Conservation (phyloP, 176 grass and related monocot species). For the Pontederia crassipes region DNA sequence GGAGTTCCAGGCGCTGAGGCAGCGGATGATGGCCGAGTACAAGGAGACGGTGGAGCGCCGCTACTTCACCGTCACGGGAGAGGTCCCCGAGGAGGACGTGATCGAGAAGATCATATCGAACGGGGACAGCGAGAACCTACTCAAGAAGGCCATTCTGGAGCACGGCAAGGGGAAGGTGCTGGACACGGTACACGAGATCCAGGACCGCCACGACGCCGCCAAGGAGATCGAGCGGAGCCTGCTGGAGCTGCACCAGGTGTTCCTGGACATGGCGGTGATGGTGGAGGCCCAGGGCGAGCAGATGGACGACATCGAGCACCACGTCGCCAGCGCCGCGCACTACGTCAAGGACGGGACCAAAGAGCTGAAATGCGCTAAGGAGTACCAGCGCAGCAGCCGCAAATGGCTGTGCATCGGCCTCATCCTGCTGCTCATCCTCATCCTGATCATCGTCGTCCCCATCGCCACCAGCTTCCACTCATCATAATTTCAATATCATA, state of each 20-base stretch:
- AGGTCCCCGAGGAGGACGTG: slow-evolving; percentile 75
- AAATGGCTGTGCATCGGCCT: slow-evolving; percentile 76
- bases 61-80: slow-evolving; percentile 14
- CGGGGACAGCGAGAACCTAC: slow-evolving; percentile 66
- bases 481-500: slow-evolving; percentile 12
- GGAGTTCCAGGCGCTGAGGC: slow-evolving; percentile 80
- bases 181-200: slow-evolving; percentile 67
- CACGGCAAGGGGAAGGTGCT: slow-evolving; percentile 62
- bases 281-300: no score
- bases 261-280: no score
- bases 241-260: no score
- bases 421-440: slow-evolving; percentile 50
- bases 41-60: slow-evolving; percentile 78
- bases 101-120: slow-evolving; percentile 80
- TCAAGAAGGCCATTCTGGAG: slow-evolving; percentile 54
- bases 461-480: slow-evolving; percentile 52
- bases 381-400: slow-evolving; percentile 68
- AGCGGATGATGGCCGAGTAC: slow-evolving; percentile 81
- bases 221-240: no score
- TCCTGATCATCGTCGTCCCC: slow-evolving; percentile 59
- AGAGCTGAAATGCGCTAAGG: slow-evolving; percentile 48
- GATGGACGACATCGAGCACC: slow-evolving; percentile 48
- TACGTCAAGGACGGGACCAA: slow-evolving; percentile 63
- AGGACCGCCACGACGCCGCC: no score
- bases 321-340: slow-evolving; percentile 47